These are phyloP conservation scores for Saturnispora mendoncae DNA, from an alignment of 805 yeast species.

Conservation along the genomic window DNA sequence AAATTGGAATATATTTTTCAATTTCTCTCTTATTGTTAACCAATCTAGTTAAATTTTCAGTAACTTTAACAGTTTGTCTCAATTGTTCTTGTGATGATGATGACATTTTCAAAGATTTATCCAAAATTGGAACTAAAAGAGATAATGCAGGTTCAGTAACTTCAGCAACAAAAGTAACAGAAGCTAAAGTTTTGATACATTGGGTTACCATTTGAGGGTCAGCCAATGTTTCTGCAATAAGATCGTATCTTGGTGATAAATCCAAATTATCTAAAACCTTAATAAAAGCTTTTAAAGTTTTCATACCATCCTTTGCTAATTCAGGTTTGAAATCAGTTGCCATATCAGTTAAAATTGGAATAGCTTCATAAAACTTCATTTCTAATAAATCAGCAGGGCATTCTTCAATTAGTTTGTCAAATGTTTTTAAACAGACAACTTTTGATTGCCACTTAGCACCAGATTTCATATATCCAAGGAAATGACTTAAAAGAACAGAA, in stretches of 20 bases:
- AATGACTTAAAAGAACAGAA: conserved; percentile 53
- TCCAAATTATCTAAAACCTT: conserved; percentile 87
- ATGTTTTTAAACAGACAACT: conserved; percentile 61
- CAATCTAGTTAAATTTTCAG: conserved; percentile 90
- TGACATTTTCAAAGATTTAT: conserved; percentile 77
- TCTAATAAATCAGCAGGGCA: conserved; percentile 83
- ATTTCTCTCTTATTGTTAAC: conserved; percentile 92
- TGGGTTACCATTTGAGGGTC: conserved; percentile 84
- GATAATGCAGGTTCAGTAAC: conserved; percentile 95
- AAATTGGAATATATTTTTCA: conserved; percentile 73
- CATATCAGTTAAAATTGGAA: conserved; percentile 81
- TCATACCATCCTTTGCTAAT: conserved; percentile 75
- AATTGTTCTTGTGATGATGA: conserved; percentile 92
- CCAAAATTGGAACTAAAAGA: conserved; percentile 82
- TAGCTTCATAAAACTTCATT: conserved; percentile 62
- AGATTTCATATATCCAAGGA: conserved; percentile 57
- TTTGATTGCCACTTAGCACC: conserved; percentile 94
- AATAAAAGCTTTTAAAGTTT: conserved; percentile 62
- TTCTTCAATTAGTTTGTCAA: conserved; percentile 69
- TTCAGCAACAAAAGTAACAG: conserved; percentile 96
- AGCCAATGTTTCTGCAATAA: conserved; percentile 80
- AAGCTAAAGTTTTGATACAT: conserved; percentile 80
- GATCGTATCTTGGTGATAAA: conserved; percentile 73
- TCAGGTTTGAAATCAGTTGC: conserved; percentile 97
- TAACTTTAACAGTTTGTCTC: conserved; percentile 92